phyloP scores from a whole-genome alignment of 805 yeast genomes.

The Pichia exigua region DNA sequence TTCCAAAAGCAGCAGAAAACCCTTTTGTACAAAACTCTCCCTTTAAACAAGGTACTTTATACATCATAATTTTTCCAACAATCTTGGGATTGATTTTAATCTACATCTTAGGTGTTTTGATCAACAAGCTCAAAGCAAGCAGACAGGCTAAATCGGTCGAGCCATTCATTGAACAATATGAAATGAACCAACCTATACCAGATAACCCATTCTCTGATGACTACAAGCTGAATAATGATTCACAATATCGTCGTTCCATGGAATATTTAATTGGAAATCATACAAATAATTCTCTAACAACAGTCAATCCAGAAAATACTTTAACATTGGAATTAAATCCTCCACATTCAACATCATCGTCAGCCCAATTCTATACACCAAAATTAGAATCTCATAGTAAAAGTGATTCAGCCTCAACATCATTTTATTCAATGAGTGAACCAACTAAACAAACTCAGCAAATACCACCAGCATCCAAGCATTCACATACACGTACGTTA shows the following conservation, averaged over 20 bases:
- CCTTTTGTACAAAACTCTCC: conserved; percentile 19
- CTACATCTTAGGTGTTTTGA: conserved; percentile 17
- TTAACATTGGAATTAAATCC: not conserved
- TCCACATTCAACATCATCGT: not conserved
- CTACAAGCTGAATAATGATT: not conserved
- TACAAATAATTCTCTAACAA: not conserved
- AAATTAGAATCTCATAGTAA: not conserved
- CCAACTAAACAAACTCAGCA: conserved; percentile 13
- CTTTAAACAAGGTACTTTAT: conserved; percentile 22
- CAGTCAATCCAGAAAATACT: not conserved
- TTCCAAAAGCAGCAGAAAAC: conserved; percentile 12
- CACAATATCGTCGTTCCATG: conserved; percentile 9
- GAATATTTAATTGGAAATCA: conserved; percentile 2
- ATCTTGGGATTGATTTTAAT: conserved; percentile 18
- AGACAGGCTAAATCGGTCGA: conserved; percentile 17
- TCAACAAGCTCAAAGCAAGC: conserved; percentile 18
- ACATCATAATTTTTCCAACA: conserved; percentile 22
- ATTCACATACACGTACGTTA: conserved; percentile 19
- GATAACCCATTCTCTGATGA: conserved; percentile 6
- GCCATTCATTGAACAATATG: conserved; percentile 12
- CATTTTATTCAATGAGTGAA: conserved; percentile 15
- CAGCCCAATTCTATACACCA: not conserved
- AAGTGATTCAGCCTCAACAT: not conserved
- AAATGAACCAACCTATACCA: not conserved
- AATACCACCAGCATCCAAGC: conserved; percentile 12